Conservation (phyloP, 1,139 yeast genomes). For the Torulaspora pretoriensis region DNA sequence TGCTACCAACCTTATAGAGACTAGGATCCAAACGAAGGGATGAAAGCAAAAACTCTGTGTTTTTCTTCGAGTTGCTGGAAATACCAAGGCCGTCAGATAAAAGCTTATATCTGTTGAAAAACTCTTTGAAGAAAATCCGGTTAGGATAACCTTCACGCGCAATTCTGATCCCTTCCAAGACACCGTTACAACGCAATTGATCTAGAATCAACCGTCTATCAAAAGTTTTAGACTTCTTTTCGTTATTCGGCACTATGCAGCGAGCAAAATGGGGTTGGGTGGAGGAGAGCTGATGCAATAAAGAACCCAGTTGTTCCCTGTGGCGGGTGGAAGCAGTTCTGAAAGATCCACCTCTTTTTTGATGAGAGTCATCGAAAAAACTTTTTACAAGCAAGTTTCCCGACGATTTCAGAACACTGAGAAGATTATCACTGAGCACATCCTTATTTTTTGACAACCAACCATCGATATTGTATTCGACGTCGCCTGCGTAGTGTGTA, state of each 20-base stretch:
- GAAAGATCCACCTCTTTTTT: constrained; percentile 37
- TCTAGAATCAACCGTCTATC: constrained; percentile 76
- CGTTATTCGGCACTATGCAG: constrained; percentile 86
- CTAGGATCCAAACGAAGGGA: constrained; percentile 58
- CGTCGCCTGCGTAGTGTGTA: constrained; percentile 93
- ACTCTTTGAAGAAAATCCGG: constrained; percentile 77
- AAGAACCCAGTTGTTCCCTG: constrained; percentile 70
- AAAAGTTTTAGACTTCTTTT: constrained; percentile 65
- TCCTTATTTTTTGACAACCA: constrained; percentile 96
- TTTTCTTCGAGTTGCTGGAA: constrained; percentile 53
- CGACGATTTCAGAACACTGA: constrained; percentile 56
- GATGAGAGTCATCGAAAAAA: constrained; percentile 40
- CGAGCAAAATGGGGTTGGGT: constrained; percentile 97
- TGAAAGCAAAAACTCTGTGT: constrained; percentile 64
- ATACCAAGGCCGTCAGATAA: constrained; percentile 44
- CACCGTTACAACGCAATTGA: constrained; percentile 96
- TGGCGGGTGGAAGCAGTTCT: constrained; percentile 85
- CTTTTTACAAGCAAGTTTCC: constrained; percentile 47
- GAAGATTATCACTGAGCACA: constrained; percentile 77
- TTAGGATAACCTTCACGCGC: constrained; percentile 98
- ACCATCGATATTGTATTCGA: constrained; percentile 84
- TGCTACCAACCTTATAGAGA: constrained; percentile 66
- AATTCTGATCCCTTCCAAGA: constrained; percentile 92
- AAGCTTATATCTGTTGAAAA: constrained; percentile 68
- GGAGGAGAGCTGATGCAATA: constrained; percentile 68